A percentile compares a stretch with the other conserved stretches of the same genome.
These are phyloP conservation scores for Trichoderma citrinoviride DNA, from an alignment of 2,329 filamentous ascomycete species.

Conservation along the genomic window DNA sequence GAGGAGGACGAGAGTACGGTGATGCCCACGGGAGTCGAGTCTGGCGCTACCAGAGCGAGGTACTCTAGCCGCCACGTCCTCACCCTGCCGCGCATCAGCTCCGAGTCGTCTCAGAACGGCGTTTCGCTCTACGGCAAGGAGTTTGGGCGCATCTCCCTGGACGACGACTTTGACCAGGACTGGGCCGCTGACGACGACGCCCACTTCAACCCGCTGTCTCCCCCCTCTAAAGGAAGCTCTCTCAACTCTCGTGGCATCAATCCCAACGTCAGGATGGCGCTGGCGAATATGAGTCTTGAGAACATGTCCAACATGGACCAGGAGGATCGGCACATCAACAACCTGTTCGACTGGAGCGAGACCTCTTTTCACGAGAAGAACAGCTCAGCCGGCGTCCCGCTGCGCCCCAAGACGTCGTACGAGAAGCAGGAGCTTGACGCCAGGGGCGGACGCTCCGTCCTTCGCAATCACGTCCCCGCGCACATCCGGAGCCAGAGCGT, in stretches of 20 bases:
- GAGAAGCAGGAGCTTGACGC: constrained; percentile 70
- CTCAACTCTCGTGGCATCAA: constrained; percentile 54
- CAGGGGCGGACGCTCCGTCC: constrained; percentile 65
- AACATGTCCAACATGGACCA: constrained; percentile 31
- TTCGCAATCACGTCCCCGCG: constrained; percentile 65
- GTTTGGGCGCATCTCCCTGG: constrained; percentile 53
- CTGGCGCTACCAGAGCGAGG: constrained; percentile 32
- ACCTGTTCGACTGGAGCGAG: constrained; percentile 77
- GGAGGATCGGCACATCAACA: constrained; percentile 59
- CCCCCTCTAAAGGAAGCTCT: constrained; percentile 51
- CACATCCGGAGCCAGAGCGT: constrained; percentile 82
- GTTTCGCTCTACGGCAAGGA: constrained; percentile 40
- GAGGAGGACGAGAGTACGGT: constrained; percentile 59
- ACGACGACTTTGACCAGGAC: constrained; percentile 62
- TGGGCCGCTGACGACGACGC: constrained; percentile 57
- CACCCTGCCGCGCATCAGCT: constrained; percentile 31
- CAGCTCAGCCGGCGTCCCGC: constrained; percentile 56
- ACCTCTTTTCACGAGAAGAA: constrained; percentile 59
- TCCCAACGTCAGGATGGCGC: constrained; percentile 53
- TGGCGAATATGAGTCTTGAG: constrained; percentile 53
- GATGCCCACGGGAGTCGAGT: constrained; percentile 47
- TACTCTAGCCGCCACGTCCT: constrained; percentile 20
- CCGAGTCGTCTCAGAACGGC: constrained; percentile 33
- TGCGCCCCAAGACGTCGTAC: constrained; percentile 71
- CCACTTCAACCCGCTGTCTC: constrained; percentile 56